Base-by-base conservation (phyloP, 1,284 basidiomycete genomes). In the Pseudozyma thailandica region DNA sequence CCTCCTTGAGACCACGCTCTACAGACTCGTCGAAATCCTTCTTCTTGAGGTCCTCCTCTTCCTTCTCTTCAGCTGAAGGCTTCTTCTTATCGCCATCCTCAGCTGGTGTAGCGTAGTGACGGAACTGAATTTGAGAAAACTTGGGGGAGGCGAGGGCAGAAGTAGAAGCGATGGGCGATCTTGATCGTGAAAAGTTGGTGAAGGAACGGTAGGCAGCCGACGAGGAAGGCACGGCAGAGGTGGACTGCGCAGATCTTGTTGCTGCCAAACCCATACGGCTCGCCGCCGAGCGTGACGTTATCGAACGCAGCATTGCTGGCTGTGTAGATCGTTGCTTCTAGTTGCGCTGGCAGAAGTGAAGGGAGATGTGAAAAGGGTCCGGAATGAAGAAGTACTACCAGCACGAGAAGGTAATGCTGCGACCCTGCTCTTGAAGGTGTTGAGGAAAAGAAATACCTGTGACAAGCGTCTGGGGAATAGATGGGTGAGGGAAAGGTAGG, bases 1-100 rank as follows among this genome's bases (percentile, higher is more conserved):
- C 77, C 53, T 78, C 72, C 41, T 68, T 56, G 43, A 79, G 61
- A 15, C 77, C 77, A 21, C 70, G 62, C 52, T 79, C 70, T 49
- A 79, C 59, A 1, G 65, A 73, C 45, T 77, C 68, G 20, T 74
- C 66, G 26, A 77, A 75, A 15, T 75, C 72, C 54, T 50, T 63
- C 54, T 70, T 63, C 35, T 75, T 66, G 37, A 62, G 45, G 10
- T 66, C 65, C 7, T 65, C 52, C 12, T 70, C 46, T 16, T 75
- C 54, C 1, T 53, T 23, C 33, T 66, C 55, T 50, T 65, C 59
- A 20, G 52, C 27, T 2, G 52, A 43, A 6, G 13, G 33, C 0
- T 69, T 42, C 38, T 71, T 55, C 51, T 74, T 65, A 51, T 59
- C 48, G 16, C 51, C 58, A 20, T 68, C 63, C n/a, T 72, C 71